Base-by-base conservation (phyloP, 805 yeast species). In the Candida silvatica region DNA sequence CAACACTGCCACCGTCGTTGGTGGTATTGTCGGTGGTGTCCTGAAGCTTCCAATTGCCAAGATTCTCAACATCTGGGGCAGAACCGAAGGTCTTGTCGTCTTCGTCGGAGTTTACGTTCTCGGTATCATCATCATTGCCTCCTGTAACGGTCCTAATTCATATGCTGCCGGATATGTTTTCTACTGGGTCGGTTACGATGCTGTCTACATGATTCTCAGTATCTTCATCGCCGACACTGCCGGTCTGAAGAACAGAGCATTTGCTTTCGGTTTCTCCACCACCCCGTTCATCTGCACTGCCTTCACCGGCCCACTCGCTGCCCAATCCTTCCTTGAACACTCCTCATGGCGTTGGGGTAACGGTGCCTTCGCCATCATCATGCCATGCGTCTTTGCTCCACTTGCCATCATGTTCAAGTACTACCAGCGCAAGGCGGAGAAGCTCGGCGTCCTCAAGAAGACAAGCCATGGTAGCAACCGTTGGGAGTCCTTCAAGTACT, bases 341-440 rank as follows among this genome's bases (percentile, higher is more conserved):
- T 61, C 66, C 31, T 62, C 62, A 29, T 71, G 78, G 78, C 59
- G 74, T 49, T 65, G 71, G 69, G 77, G 74, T 18, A 68, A 62
- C 44, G 73, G 72, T 34, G 59, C 67, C 52, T 70, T 70, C 55
- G 61, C 67, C 16, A 58, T 69, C 28, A 58, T 69, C 20, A 53
- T 61, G 41, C 74, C 74, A 3, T 59, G 58, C 18, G 62, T 59
- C 26, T 51, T 43, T 27, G 31, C 38, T 15, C 62, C 62, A 4
- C 37, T 56, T 20, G 40, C 38, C 14, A 17, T 44, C 14, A 43
- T 58, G 17, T 47, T 59, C 49, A 48, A 46, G 37, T 48, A 30
- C 36, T 48, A 49, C 36, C 47, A 52, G 24, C 31, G 33, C 17
- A 54, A 55, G 42, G 63, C 62, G 11, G 36, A 41, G 36, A 50